Evolutionary conservation across 495 filamentous ascomycete species (phyloP).

Genomic region (Hamigera avellanea): DNA sequence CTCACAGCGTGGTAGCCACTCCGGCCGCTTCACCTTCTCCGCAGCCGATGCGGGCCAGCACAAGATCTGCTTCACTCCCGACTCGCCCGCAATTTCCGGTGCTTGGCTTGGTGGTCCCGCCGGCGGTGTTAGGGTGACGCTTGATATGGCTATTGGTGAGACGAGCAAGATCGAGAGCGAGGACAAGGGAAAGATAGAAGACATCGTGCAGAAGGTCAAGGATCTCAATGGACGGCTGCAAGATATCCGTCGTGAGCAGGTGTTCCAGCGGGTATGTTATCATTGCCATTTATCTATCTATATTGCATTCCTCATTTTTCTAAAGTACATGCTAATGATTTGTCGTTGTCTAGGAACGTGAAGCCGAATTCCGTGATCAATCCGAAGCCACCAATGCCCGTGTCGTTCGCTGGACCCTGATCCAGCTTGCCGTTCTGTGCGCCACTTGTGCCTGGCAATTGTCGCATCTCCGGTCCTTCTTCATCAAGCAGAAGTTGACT

Average conservation of each 20-base stretch:
- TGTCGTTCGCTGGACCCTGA: slow-evolving; percentile 86
- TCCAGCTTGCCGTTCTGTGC: slow-evolving; percentile 81
- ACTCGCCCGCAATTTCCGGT: slow-evolving; percentile 43
- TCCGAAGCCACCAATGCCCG: slow-evolving; percentile 87
- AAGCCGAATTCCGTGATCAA: slow-evolving; percentile 96
- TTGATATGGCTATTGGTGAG: slow-evolving; percentile 93
- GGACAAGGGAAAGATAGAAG: slow-evolving; percentile 86
- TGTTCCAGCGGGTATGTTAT: slow-evolving; percentile 78
- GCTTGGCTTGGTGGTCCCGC: slow-evolving; percentile 61
- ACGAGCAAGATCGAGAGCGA: slow-evolving; percentile 88
- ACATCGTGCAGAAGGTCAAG: slow-evolving; percentile 80
- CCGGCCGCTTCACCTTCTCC: slow-evolving; percentile 91
- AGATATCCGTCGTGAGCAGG: slow-evolving; percentile 87
- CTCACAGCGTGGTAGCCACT: slow-evolving; percentile 60
- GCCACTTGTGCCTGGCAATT: slow-evolving; percentile 95
- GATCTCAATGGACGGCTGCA: slow-evolving; percentile 81
- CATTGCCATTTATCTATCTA: slow-evolving; percentile 2
- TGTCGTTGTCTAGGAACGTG: slow-evolving; percentile 59
- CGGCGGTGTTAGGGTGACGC: slow-evolving; percentile 68
- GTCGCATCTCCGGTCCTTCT: slow-evolving; percentile 88
- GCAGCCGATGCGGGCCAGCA: slow-evolving; percentile 90
- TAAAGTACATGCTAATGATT: slow-evolving; percentile 1
- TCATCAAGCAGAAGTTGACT: slow-evolving; percentile 99
- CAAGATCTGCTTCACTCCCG: slow-evolving; percentile 84
- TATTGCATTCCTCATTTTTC: background rate